Evolutionary conservation across 257 asterid genomes (phyloP).

Genomic region (Asclepias syriaca): DNA sequence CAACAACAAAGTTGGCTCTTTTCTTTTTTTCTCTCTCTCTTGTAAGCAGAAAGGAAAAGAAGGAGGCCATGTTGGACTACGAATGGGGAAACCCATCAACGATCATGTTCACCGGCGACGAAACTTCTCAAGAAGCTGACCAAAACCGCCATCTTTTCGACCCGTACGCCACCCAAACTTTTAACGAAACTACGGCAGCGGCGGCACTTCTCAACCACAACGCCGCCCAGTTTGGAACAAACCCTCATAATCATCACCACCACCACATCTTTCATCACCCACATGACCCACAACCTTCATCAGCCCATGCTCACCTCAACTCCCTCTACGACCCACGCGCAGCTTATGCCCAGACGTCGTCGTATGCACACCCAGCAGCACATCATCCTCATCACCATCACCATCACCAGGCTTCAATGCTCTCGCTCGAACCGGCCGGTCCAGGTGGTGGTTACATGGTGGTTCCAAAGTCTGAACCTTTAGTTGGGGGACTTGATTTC

Average conservation of each 20-base stretch:
- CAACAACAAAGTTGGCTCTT: too few species aligned
- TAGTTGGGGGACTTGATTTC: slow-evolving; percentile 37
- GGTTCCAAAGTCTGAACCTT: slow-evolving; percentile 76
- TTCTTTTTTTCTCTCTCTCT: not conserved
- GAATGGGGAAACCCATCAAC: slow-evolving; percentile 82
- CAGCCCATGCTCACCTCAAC: slow-evolving; percentile 19
- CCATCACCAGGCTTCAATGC: slow-evolving; percentile 32
- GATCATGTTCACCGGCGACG: slow-evolving; percentile 61
- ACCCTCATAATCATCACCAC: slow-evolving; percentile 22
- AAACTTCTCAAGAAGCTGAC: slow-evolving; percentile 40
- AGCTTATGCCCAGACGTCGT: slow-evolving; percentile 25
- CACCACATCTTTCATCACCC: slow-evolving; percentile 32
- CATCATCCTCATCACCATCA: too few species aligned
- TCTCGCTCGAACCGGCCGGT: slow-evolving; percentile 52
- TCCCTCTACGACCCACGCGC: slow-evolving; percentile 48
- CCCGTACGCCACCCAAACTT: slow-evolving; percentile 39
- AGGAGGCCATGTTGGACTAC: slow-evolving; percentile 65
- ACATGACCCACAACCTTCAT: slow-evolving; percentile 13
- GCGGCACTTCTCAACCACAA: slow-evolving; percentile 37
- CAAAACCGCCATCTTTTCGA: slow-evolving; percentile 48
- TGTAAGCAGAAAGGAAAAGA: too few species aligned
- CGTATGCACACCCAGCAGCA: slow-evolving; percentile 25
- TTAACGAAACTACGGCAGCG: slow-evolving; percentile 25
- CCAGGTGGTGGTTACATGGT: slow-evolving; percentile 46
- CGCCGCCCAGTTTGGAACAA: slow-evolving; percentile 34